Percentiles rank a stretch among this genome's conserved stretches.
Evolutionary conservation across 208 protist species (phyloP).

Genomic region (Leishmania aethiopica): DNA sequence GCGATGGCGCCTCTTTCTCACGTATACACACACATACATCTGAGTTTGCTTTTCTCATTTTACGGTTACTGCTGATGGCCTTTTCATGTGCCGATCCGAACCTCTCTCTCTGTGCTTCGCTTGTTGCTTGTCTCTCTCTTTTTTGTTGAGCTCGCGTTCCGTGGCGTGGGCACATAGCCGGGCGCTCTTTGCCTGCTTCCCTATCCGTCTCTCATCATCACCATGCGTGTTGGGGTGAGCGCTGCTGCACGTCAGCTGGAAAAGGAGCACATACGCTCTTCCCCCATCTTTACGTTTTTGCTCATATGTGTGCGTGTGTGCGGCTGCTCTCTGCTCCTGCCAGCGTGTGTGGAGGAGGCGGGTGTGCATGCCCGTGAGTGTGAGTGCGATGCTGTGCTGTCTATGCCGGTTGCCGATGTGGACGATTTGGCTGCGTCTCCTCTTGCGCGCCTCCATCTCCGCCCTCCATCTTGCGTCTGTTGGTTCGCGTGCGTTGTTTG

Average conservation of each 20-base stretch:
- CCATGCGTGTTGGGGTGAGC: neutral
- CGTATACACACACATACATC: neutral
- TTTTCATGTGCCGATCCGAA: neutral
- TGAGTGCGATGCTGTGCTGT: neutral
- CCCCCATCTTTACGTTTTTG: neutral
- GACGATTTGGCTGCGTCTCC: neutral
- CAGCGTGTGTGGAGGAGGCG: neutral
- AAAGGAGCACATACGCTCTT: neutral
- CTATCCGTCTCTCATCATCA: neutral
- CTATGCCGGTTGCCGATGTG: neutral
- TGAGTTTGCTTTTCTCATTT: neutral
- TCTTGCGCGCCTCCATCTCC: neutral
- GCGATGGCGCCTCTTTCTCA: neutral
- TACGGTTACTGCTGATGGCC: neutral
- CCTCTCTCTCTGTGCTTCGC: neutral
- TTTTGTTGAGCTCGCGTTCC: neutral
- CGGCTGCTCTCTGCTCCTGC: neutral
- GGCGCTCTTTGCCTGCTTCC: neutral
- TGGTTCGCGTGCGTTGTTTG: neutral
- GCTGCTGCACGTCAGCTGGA: neutral
- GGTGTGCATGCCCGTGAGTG: neutral
- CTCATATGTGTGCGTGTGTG: neutral
- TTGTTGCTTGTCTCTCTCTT: neutral
- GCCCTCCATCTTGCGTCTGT: neutral
- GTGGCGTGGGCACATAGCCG: neutral